Percentiles rank a stretch among this genome's conserved stretches.
Conservation (phyloP, 176 grass and related monocot species). For the Paspalum notatum region DNA sequence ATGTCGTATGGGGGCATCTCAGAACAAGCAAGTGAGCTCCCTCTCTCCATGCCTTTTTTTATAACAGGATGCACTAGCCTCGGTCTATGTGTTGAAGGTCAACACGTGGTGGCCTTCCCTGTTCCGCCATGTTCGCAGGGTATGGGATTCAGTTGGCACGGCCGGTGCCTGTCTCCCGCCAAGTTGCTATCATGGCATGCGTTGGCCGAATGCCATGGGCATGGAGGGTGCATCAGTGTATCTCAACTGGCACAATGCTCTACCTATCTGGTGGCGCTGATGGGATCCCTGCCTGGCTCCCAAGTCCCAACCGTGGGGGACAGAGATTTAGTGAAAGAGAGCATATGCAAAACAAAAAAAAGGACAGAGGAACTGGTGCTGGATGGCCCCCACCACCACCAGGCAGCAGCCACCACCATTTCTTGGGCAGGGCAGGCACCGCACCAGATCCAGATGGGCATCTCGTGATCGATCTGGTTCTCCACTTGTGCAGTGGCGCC, state of each 20-base stretch:
- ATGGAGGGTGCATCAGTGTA: no score
- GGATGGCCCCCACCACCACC: not conserved
- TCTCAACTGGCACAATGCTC: not conserved
- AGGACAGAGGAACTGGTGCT: constrained; percentile 10
- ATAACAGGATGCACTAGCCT: no score
- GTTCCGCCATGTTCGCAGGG: constrained; percentile 14
- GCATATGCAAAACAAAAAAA: not conserved
- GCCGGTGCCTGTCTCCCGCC: not conserved
- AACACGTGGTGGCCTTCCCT: constrained; percentile 24
- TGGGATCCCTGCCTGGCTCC: not conserved
- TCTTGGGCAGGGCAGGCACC: not conserved
- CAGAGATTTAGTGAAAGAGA: constrained; percentile 17
- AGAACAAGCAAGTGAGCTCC: not conserved
- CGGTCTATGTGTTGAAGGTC: constrained; percentile 39
- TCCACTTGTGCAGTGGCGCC: constrained; percentile 33
- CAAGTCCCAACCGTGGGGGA: constrained; percentile 37
- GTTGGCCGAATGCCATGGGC: not conserved
- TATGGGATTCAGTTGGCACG: not conserved
- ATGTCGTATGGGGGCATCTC: constrained; percentile 1
- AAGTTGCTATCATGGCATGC: not conserved
- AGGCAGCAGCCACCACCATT: no score
- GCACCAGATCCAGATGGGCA: constrained; percentile 42
- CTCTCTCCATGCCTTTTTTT: not conserved
- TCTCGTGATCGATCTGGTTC: constrained; percentile 22
- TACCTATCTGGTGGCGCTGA: not conserved